A percentile compares a stretch with the other conserved stretches of the same genome.
These are phyloP conservation scores for Candida sphagnicola DNA, from an alignment of 805 yeast species.

Conservation along the genomic window DNA sequence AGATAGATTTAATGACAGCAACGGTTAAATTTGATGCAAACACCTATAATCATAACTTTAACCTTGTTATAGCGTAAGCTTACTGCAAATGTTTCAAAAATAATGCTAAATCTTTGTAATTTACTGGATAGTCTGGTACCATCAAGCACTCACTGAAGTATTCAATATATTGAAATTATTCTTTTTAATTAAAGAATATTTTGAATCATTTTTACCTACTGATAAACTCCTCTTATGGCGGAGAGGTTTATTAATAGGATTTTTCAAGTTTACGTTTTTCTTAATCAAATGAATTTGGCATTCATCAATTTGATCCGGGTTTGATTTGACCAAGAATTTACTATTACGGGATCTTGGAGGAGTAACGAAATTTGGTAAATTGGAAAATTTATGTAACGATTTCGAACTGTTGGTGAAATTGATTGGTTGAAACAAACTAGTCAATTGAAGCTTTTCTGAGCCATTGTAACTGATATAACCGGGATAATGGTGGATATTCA, in stretches of 20 bases:
- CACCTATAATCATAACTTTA: too few species aligned
- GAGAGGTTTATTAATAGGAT: not conserved
- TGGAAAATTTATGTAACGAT: conserved; percentile 27
- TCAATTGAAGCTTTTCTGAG: conserved; percentile 15
- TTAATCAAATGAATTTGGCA: conserved; percentile 4
- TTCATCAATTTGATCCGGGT: conserved; percentile 12
- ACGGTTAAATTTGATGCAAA: too few species aligned
- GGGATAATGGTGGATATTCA: conserved; percentile 26
- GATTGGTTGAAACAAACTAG: conserved; percentile 27
- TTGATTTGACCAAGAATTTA: conserved; percentile 5
- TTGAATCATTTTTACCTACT: conserved; percentile 36
- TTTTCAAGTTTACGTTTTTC: not conserved
- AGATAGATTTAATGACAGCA: too few species aligned
- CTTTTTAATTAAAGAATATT: conserved; percentile 29
- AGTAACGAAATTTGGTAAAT: conserved; percentile 30
- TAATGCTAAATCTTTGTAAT: too few species aligned
- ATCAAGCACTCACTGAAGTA: conserved; percentile 1
- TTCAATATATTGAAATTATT: conserved; percentile 21
- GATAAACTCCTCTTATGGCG: conserved; percentile 33
- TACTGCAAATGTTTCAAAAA: too few species aligned
- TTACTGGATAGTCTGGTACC: too few species aligned
- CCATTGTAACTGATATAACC: conserved; percentile 19
- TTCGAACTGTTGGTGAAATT: conserved; percentile 24
- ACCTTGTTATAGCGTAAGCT: too few species aligned
- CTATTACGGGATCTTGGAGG: conserved; percentile 23